These are phyloP conservation scores for Xanthoconium purpureum DNA, from an alignment of 768 basidiomycete species.

Conservation along the genomic window DNA sequence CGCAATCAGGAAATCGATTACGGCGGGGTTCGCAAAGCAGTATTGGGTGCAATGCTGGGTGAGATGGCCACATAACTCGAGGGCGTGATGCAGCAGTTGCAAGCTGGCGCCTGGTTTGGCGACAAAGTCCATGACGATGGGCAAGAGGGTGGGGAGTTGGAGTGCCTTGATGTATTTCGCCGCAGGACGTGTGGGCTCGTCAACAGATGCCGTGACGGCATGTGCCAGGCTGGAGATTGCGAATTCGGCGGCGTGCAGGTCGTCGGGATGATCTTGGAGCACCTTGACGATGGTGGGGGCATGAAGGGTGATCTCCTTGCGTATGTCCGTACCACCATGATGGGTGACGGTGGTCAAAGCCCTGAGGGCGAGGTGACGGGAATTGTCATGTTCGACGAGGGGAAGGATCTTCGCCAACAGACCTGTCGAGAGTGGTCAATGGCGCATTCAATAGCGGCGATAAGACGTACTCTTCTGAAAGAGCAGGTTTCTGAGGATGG, in stretches of 20 bases:
- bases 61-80: constrained; percentile 43
- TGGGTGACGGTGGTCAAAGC: constrained; percentile 59
- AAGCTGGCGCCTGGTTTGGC: constrained; percentile 42
- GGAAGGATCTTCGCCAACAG: constrained; percentile 57
- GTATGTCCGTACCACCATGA: constrained; percentile 52
- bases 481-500: constrained; percentile 57
- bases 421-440: constrained; percentile 34
- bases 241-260: constrained; percentile 48
- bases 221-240: constrained; percentile 52
- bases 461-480: constrained; percentile 47
- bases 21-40: constrained; percentile 41
- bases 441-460: not conserved
- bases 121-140: constrained; percentile 40
- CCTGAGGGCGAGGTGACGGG: constrained; percentile 52
- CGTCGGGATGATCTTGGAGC: constrained; percentile 49
- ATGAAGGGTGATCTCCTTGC: constrained; percentile 47
- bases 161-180: constrained; percentile 39
- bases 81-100: constrained; percentile 50
- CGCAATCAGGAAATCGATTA: constrained; percentile 52
- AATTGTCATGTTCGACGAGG: constrained; percentile 45
- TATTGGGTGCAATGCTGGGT: constrained; percentile 45
- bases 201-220: constrained; percentile 43
- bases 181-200: constrained; percentile 37
- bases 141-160: constrained; percentile 44
- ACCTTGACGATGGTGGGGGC: constrained; percentile 42